phyloP scores from a whole-genome alignment of 208 protist genomes.

The Leishmania amazonensis region DNA sequence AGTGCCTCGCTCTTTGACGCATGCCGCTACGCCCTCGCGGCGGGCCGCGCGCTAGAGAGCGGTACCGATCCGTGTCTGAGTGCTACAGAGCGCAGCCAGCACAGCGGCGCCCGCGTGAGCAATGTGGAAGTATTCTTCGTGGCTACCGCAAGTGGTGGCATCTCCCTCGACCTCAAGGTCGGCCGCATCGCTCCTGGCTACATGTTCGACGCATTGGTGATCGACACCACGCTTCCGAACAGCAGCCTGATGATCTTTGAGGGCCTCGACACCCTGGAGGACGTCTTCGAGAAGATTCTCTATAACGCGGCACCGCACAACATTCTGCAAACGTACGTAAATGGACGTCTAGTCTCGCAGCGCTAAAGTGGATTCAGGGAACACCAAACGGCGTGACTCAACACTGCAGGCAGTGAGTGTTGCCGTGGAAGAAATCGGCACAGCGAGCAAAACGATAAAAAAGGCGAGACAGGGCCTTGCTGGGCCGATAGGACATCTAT shows the following conservation, averaged over 20 bases:
- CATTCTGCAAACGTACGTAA: slow-evolving; percentile 67
- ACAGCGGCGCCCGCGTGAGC: slow-evolving; percentile 32
- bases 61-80: slow-evolving; percentile 44
- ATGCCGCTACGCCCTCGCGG: slow-evolving; percentile 76
- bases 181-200: slow-evolving; percentile 88
- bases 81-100: slow-evolving; percentile 32
- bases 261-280: slow-evolving; percentile 49
- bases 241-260: slow-evolving; percentile 65
- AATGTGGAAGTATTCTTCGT: slow-evolving; percentile 85
- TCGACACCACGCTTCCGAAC: slow-evolving; percentile 62
- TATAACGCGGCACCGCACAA: slow-evolving; percentile 64
- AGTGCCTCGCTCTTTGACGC: slow-evolving; percentile 84
- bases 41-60: slow-evolving; percentile 61
- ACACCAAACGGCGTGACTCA: neutral
- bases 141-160: slow-evolving; percentile 88
- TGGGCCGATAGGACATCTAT: neutral
- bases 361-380: neutral
- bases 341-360: slow-evolving; percentile 57
- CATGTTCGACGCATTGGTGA: slow-evolving; percentile 87
- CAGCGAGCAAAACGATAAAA: neutral
- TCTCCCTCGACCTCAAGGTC: slow-evolving; percentile 85
- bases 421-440: neutral
- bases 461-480: neutral
- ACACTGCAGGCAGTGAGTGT: neutral
- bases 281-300: slow-evolving; percentile 85